Base-by-base conservation (phyloP, 352 stramenopile species). In the Globisporangium irregulare region DNA sequence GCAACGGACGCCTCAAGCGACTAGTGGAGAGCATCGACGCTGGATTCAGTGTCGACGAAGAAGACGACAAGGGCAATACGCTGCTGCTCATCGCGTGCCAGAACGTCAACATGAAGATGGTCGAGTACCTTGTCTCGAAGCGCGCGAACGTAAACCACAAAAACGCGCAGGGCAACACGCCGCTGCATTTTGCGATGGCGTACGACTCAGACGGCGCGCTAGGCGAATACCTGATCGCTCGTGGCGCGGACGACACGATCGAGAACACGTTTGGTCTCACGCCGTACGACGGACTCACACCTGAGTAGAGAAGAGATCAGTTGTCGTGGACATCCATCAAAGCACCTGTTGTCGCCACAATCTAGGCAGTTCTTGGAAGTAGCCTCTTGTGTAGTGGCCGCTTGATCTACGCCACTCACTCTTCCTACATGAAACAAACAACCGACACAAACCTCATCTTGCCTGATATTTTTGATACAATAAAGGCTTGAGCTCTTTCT, bases 61-160 rank as follows among this genome's bases (percentile, higher is more conserved):
- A 96, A 64, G 94, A 98, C 75, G 89, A 96, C 54, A 96, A 97
- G 63, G 95, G 93, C 62, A 98, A 98, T 74, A 98, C 95, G 50
- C 69, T 97, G 57, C 72, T 98, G 62, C 68, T 97, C 12, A 73
- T 97, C 36, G 94, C 94, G 25, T 87, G 79, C 43, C 93, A 98
- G 67, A 97, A 98, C 72, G 74, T 94, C 29, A 98, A 97, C 72
- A 74, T 87, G 36, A 86, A 87, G 66, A 94, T 98, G 73, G 86
- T 92, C 38, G 93, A 98, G 78, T 81, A 94, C 54, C 74, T 98
- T 8, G 74, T 98, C 4, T 46, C 69, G 1, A 90, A 89, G 55
- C 85, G 88, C 60, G 90, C 91, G 9, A 94, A 94, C 62, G 78
- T 98, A 22, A 98, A 98, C 66, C 89, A 98, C 76, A 78, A 86